phyloP scores from a whole-genome alignment of 176 grass and related monocot species.

The Ensete glaucum region DNA sequence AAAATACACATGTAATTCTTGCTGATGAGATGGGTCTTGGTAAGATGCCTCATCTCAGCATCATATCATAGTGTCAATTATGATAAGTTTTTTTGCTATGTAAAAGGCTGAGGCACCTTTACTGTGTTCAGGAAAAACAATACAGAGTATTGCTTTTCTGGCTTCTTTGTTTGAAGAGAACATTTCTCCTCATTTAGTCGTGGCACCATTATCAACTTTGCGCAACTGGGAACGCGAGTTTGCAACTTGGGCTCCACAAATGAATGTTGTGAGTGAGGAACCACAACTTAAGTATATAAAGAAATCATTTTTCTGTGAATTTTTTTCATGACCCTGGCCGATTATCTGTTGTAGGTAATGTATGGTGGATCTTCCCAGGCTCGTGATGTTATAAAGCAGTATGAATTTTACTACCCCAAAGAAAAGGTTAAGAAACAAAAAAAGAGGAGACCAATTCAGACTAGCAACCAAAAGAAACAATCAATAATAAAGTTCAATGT shows the following conservation, averaged over 20 bases:
- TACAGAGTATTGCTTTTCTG: constrained; percentile 99
- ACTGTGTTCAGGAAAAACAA: constrained; percentile 75
- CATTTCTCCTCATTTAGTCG: constrained; percentile 78
- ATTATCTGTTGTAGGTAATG: constrained; percentile 58
- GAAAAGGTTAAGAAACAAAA: constrained; percentile 69
- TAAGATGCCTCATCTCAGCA: constrained; percentile 30
- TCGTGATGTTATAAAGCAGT: constrained; percentile 72
- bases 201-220: constrained; percentile 89
- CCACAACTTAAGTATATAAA: constrained; percentile 18
- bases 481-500: constrained; percentile 97
- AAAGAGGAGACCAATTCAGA: constrained; percentile 58
- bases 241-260: constrained; percentile 94
- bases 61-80: not conserved
- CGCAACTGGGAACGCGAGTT: constrained; percentile 98
- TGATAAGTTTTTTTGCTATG: constrained; percentile 3
- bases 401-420: constrained; percentile 90
- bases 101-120: not conserved
- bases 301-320: constrained; percentile 10
- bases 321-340: constrained; percentile 16
- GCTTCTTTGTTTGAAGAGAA: constrained; percentile 77
- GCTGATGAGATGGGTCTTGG: constrained; percentile 99
- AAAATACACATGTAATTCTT: constrained; percentile 86
- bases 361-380: constrained; percentile 68
- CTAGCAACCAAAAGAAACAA: constrained; percentile 56
- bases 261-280: constrained; percentile 82